Evolutionary conservation across 2,329 filamentous ascomycete genomes (phyloP), one percentile per base, ranked within the genome.

Genomic region (Nectriaceae sp.): DNA sequence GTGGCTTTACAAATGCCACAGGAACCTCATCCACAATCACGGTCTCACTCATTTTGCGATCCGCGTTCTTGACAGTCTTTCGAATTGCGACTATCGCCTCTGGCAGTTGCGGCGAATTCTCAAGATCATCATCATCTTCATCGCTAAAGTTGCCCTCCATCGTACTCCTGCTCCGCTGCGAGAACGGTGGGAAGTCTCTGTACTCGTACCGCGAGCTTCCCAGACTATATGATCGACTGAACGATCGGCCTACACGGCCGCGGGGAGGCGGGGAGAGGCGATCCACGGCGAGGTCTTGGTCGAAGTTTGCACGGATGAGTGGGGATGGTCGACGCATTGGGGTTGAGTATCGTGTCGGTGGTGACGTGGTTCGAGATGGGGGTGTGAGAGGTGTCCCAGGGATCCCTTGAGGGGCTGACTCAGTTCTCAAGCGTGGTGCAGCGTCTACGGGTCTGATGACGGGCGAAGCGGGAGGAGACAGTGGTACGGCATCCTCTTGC

Each of bases 221-320:
- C 46, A 67, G 52, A 42, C 68, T 71, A 19, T 62, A 60, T 4
- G 69, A 71, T 2, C 70, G 62, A n/a, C 66, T 69, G 0, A 70
- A 50, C 1, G 68, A 63, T 0, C 63, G 55, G 0, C 65, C 62
- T 22, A 62, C 59, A 2, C 63, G 52, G 2, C 65, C 64, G 2
- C 66, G 56, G 0, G 65, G 43, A 5, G 67, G 68, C 1, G 70
- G 69, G 0, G 70, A 72, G 3, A 72, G 57, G 4, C 70, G 62
- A 41, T 72, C 68, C 1, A 72, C 62, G 18, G 68, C 67, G 1
- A 71, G 62, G 16, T 72, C 70, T 36, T 72, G 70, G 5, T 72
- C 70, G 10, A 71, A 59, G 24, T 66, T 66, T 4, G 69, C 62
- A 1, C 62, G 67, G 3, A 72, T 56, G 5, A 71, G 53, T 1